Conservation (phyloP, 768 basidiomycete species). For the Coprinopsis strossmayeri region DNA sequence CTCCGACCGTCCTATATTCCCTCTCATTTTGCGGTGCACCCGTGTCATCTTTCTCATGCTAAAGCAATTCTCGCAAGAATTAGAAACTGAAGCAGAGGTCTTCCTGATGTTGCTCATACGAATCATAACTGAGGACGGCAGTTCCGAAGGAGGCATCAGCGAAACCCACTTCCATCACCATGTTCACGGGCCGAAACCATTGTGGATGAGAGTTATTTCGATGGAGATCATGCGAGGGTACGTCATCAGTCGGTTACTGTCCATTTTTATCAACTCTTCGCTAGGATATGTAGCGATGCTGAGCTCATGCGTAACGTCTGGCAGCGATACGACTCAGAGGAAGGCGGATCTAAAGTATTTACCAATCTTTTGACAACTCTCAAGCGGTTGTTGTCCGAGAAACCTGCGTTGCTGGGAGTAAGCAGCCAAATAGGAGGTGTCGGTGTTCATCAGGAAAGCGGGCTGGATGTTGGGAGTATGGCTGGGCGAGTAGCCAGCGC, state of each 20-base stretch:
- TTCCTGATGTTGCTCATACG: constrained; percentile 72
- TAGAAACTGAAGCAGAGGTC: constrained; percentile 79
- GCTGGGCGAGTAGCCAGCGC: constrained; percentile 85
- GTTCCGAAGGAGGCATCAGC: constrained; percentile 19
- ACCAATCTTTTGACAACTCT: constrained; percentile 74
- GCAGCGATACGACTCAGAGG: constrained; percentile 65
- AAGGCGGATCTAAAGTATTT: constrained; percentile 64
- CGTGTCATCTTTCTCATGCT: constrained; percentile 91
- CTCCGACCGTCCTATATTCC: constrained; percentile 78
- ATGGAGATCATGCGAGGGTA: constrained; percentile 92
- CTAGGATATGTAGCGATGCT: constrained; percentile 70
- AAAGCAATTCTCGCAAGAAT: constrained; percentile 81
- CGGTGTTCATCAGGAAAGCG: constrained; percentile 39
- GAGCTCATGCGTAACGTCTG: constrained; percentile 76
- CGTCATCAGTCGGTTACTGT: constrained; percentile 7
- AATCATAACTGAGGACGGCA: constrained; percentile 50
- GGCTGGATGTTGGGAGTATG: constrained; percentile 27
- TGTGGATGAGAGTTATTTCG: constrained; percentile 87
- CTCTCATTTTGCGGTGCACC: constrained; percentile 83
- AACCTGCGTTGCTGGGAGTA: constrained; percentile 77
- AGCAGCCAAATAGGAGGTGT: constrained; percentile 77
- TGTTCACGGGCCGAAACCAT: constrained; percentile 41
- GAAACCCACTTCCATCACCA: constrained; percentile 19
- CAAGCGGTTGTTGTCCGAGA: constrained; percentile 84
- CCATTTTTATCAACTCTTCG: not conserved